Conservation (phyloP, 805 yeast species). For the Monosporozyma yasuniensis region DNA sequence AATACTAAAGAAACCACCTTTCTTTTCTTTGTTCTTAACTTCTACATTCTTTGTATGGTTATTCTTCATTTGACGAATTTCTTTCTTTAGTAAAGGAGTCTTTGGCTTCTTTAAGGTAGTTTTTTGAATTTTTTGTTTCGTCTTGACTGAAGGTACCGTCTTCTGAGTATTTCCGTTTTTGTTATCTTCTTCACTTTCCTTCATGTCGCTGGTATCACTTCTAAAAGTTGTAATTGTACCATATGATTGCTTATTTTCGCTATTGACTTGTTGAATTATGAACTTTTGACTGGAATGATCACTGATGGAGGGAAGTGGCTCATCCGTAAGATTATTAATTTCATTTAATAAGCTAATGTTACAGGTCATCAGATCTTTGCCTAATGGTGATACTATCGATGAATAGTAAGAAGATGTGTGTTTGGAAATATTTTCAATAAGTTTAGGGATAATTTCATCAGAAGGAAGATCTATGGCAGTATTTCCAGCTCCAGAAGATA, state of each 20-base stretch:
- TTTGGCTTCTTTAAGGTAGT: background rate
- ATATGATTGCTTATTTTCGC: constrained; percentile 20
- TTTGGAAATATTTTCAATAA: constrained; percentile 7
- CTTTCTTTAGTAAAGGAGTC: background rate
- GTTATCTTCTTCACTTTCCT: constrained; percentile 4
- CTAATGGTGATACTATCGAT: constrained; percentile 19
- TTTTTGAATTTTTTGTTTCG: background rate
- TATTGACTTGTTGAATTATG: constrained; percentile 5
- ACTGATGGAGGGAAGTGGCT: background rate
- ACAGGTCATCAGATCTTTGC: constrained; percentile 11
- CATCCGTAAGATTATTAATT: constrained; percentile 3
- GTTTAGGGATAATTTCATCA: constrained; percentile 8
- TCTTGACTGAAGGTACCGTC: background rate
- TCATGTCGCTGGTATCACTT: constrained; percentile 23
- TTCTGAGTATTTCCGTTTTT: background rate
- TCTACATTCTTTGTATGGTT: background rate
- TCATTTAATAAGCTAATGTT: constrained; percentile 16
- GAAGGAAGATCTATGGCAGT: constrained; percentile 6
- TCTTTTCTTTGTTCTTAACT: constrained; percentile 10
- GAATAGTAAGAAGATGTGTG: constrained; percentile 19
- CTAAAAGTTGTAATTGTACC: constrained; percentile 28
- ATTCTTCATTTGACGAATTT: background rate
- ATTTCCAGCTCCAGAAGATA: constrained; percentile 10
- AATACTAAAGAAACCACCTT: constrained; percentile 10
- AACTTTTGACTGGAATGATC: background rate